These are phyloP conservation scores for Candida peoriensis DNA, from an alignment of 805 yeast species.

Conservation along the genomic window DNA sequence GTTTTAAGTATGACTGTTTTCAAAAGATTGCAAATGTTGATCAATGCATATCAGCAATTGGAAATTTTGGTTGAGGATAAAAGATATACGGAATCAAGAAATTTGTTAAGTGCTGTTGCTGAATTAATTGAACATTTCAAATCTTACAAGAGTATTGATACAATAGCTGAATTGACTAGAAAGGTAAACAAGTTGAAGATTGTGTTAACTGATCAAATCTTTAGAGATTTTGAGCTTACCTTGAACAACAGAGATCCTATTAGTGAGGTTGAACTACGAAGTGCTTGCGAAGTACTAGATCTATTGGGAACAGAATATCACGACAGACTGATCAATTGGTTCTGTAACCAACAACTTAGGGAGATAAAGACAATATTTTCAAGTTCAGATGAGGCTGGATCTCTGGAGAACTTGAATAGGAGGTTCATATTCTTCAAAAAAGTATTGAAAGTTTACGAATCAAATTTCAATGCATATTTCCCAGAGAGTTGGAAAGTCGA, in stretches of 20 bases:
- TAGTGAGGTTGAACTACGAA: constrained; percentile 32
- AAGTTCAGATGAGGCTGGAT: constrained; percentile 87
- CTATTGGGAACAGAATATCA: constrained; percentile 51
- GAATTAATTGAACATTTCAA: constrained; percentile 71
- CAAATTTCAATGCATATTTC: constrained; percentile 49
- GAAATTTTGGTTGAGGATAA: constrained; percentile 39
- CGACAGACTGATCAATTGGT: constrained; percentile 66
- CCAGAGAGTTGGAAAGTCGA: constrained; percentile 72
- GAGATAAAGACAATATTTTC: constrained; percentile 76
- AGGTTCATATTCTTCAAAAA: constrained; percentile 79
- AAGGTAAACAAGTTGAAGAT: constrained; percentile 55
- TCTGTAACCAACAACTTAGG: constrained; percentile 58
- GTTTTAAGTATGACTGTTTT: constrained; percentile 81
- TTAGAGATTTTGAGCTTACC: constrained; percentile 62
- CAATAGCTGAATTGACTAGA: constrained; percentile 62
- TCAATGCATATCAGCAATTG: constrained; percentile 65
- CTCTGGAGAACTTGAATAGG: constrained; percentile 78
- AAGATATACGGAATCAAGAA: constrained; percentile 49
- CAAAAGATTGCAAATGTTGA: constrained; percentile 81
- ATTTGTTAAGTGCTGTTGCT: constrained; percentile 62
- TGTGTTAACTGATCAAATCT: constrained; percentile 61
- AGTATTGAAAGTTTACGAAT: constrained; percentile 54
- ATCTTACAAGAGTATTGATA: constrained; percentile 78
- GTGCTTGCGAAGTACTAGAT: constrained; percentile 73
- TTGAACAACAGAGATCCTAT: constrained; percentile 27